These are phyloP conservation scores for Mortierella claussenii DNA, from an alignment of 192 early-diverging fungal species.

Conservation along the genomic window DNA sequence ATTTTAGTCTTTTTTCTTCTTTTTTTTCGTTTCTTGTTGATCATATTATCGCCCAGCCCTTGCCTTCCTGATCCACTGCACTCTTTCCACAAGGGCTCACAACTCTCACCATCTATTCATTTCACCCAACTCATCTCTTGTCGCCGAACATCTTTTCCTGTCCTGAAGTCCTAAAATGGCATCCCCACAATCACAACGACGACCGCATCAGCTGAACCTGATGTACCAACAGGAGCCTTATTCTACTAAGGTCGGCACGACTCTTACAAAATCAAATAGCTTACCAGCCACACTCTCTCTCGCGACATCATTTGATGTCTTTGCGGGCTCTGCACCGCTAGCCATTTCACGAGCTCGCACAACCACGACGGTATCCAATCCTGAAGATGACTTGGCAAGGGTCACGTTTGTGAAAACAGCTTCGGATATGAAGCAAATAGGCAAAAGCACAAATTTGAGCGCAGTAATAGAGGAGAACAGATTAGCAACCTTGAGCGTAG, in stretches of 20 bases:
- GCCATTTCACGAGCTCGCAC: slow-evolving; percentile 10
- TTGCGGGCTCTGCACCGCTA: slow-evolving; percentile 15
- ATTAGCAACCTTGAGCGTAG: no score
- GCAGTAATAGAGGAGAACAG: no score
- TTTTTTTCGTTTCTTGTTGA: neutral
- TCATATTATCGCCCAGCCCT: neutral
- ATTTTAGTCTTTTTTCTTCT: neutral
- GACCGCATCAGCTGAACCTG: neutral
- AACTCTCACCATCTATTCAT: neutral
- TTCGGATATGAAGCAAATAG: slow-evolving; percentile 5
- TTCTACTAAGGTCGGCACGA: neutral
- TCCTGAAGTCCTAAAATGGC: neutral
- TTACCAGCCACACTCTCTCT: slow-evolving; percentile 1
- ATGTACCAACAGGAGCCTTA: no score
- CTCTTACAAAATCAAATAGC: slow-evolving; percentile 13
- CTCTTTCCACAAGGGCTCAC: neutral
- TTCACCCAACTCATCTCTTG: neutral
- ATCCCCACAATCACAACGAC: neutral
- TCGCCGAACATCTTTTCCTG: neutral
- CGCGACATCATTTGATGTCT: neutral
- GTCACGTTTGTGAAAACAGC: neutral
- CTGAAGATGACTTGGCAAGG: neutral
- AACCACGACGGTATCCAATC: slow-evolving; percentile 7
- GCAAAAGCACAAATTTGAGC: no score
- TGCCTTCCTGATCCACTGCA: no score